phyloP scores from a whole-genome alignment of 768 basidiomycete genomes.

The Macrolepiota fuliginosa region DNA sequence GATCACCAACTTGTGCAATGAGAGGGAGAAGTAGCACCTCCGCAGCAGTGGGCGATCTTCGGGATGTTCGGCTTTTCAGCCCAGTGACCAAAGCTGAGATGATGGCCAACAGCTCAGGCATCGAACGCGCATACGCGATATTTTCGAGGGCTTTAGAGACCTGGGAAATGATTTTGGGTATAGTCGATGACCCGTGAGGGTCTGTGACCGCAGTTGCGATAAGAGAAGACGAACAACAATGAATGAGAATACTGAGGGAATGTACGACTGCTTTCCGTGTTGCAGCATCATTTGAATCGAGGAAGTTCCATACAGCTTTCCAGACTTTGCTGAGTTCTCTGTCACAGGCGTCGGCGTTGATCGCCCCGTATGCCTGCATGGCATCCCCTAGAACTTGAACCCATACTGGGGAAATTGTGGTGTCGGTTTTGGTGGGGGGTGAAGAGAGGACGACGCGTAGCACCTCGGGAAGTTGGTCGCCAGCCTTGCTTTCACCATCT shows the following conservation, averaged over 20 bases:
- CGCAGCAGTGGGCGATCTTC: conserved; percentile 51
- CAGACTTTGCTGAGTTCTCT: conserved; percentile 62
- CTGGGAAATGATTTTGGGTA: conserved; percentile 63
- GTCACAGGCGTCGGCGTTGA: conserved; percentile 48
- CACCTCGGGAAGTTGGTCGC: conserved; percentile 57
- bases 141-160: conserved; percentile 68
- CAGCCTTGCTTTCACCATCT: conserved; percentile 46
- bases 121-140: conserved; percentile 67
- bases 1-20: conserved; percentile 67
- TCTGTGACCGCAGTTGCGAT: conserved; percentile 53
- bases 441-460: conserved; percentile 68
- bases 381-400: conserved; percentile 70
- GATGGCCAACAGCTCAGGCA: conserved; percentile 78
- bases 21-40: conserved; percentile 69
- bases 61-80: conserved; percentile 48
- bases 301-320: conserved; percentile 73
- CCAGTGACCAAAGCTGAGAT: conserved; percentile 66
- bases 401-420: conserved; percentile 73
- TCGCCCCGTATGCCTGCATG: conserved; percentile 59
- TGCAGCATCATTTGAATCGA: conserved; percentile 64
- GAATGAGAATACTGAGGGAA: conserved; percentile 60
- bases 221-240: conserved; percentile 68
- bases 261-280: conserved; percentile 64
- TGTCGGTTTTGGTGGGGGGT: conserved; percentile 68
- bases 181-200: conserved; percentile 45